phyloP scores from a whole-genome alignment of 192 early-diverging fungal species.

The Kappamyces sp. region DNA sequence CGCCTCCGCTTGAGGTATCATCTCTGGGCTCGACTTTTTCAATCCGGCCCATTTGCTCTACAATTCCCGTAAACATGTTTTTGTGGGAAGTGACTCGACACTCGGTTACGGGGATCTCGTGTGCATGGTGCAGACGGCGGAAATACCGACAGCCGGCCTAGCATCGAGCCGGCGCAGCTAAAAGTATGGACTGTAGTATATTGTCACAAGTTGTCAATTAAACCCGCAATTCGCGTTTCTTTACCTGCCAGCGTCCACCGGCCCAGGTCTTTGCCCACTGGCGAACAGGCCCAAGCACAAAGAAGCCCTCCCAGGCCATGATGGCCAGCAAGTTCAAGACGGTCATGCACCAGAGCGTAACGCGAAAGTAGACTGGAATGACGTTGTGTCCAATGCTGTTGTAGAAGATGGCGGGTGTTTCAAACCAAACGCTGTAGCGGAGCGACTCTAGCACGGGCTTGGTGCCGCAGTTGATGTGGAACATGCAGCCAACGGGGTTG shows the following conservation, averaged over 20 bases:
- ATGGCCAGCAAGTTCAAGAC: slow-evolving; percentile 28
- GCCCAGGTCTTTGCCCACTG: slow-evolving; percentile 22
- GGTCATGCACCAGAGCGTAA: slow-evolving; percentile 42
- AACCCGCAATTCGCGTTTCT: slow-evolving; percentile 7
- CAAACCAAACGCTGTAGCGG: slow-evolving; percentile 28
- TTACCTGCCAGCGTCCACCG: slow-evolving; percentile 13
- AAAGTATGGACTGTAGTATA: neutral
- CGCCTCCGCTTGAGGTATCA: slow-evolving; percentile 70
- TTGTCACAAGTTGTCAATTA: neutral
- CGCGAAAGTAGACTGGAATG: slow-evolving; percentile 56
- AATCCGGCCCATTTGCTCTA: slow-evolving; percentile 85
- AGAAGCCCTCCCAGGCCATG: slow-evolving; percentile 24
- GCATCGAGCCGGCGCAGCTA: neutral
- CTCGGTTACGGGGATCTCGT: neutral
- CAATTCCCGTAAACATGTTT: slow-evolving; percentile 95
- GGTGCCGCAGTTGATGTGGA: slow-evolving; percentile 70
- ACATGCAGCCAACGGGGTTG: slow-evolving; percentile 54
- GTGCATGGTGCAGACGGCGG: neutral
- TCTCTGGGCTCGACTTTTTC: slow-evolving; percentile 62
- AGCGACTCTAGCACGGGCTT: slow-evolving; percentile 39
- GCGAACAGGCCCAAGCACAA: slow-evolving; percentile 31
- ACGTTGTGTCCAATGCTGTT: slow-evolving; percentile 68
- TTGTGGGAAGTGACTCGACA: neutral
- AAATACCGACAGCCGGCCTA: neutral
- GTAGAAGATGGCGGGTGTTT: slow-evolving; percentile 48